phyloP scores from a whole-genome alignment of 352 stramenopile genomes.

The Plasmopara halstedii region DNA sequence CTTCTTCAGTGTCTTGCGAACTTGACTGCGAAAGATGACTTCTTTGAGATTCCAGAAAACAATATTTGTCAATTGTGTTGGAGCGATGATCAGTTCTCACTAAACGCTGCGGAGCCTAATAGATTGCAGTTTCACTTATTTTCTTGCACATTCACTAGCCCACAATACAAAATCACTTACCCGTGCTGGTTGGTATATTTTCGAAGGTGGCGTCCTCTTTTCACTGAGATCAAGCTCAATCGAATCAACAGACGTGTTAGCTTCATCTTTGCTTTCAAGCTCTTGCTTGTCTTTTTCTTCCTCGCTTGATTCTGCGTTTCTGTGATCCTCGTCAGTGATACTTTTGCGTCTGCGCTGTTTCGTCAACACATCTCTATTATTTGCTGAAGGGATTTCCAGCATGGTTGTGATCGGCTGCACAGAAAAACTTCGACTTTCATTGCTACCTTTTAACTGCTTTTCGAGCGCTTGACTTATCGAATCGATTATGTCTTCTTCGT shows the following conservation, averaged over 20 bases:
- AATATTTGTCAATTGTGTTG: constrained; percentile 85
- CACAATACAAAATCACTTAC: constrained; percentile 18
- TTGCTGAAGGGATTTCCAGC: constrained; percentile 25
- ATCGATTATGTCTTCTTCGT: constrained; percentile 92
- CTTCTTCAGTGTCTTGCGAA: constrained; percentile 13
- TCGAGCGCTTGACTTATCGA: constrained; percentile 72
- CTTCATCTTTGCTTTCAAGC: constrained; percentile 31
- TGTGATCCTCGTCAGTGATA: constrained; percentile 26
- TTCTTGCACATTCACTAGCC: too few species aligned
- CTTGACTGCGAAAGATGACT: constrained; percentile 32
- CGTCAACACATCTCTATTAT: constrained; percentile 7
- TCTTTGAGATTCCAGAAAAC: constrained; percentile 68
- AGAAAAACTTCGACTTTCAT: constrained; percentile 86
- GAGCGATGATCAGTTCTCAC: constrained; percentile 78
- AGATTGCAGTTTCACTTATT: too few species aligned
- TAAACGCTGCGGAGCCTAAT: constrained; percentile 65
- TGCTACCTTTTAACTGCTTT: constrained; percentile 78
- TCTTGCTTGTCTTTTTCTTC: constrained; percentile 24
- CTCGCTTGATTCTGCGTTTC: constrained; percentile 14
- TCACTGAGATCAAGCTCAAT: constrained; percentile 60
- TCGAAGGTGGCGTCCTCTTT: constrained; percentile 40
- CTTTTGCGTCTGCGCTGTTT: constrained; percentile 23
- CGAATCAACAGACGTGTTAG: constrained; percentile 18
- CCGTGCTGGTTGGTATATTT: constrained; percentile 60
- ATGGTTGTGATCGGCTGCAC: constrained; percentile 80